Conservation (phyloP, 345 rosid genomes). For the Citrus glauca region DNA sequence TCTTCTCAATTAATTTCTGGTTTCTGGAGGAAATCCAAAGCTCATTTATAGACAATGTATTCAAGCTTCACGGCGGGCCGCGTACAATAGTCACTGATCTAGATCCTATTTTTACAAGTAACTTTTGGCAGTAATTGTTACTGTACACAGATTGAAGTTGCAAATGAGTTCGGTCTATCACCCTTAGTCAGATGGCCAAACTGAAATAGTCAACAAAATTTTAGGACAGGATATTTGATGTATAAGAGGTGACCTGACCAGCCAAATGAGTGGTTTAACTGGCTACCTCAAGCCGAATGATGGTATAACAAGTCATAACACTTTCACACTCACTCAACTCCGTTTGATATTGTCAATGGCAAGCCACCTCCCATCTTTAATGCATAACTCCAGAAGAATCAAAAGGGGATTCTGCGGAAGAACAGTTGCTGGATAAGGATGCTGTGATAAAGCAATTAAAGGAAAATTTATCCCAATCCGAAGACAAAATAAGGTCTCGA, state of each 20-base stretch:
- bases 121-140: not conserved
- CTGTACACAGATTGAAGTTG: not conserved
- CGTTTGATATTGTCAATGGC: not conserved
- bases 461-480: not conserved
- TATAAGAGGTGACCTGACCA: not conserved
- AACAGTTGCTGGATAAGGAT: no score
- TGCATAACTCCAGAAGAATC: not conserved
- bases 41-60: not conserved
- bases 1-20: no score
- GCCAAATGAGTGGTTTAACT: not conserved
- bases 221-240: not conserved
- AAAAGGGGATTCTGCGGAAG: not conserved
- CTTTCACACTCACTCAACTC: not conserved
- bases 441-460: no score
- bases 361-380: not conserved
- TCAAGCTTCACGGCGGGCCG: not conserved
- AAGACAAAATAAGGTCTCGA: no score
- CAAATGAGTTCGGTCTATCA: not conserved
- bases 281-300: not conserved
- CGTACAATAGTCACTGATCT: not conserved
- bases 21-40: no score
- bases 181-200: not conserved
- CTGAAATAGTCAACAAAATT: not conserved
- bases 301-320: not conserved
- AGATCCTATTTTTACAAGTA: not conserved